These are phyloP conservation scores for Polytrichum formosum DNA, from an alignment of 225 moss, liverwort and hornwort genomes.

Conservation along the genomic window DNA sequence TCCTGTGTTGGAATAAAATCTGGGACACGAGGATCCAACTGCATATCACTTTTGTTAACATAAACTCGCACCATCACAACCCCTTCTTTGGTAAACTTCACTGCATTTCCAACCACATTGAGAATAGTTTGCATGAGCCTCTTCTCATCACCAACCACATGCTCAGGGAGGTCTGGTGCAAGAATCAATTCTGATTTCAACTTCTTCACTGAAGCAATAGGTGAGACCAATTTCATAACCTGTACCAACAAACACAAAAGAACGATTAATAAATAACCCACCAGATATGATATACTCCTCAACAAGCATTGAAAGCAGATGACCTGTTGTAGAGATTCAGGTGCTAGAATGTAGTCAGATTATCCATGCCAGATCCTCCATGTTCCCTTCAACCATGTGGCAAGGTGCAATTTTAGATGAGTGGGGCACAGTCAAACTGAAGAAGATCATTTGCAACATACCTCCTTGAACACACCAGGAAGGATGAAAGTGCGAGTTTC, in stretches of 20 bases:
- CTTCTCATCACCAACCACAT: conserved; percentile 78
- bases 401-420: too few species aligned
- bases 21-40: conserved; percentile 66
- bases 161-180: conserved; percentile 68
- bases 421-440: too few species aligned
- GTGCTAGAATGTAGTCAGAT: too few species aligned
- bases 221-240: conserved; percentile 90
- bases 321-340: neutral
- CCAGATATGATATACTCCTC: neutral
- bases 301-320: neutral
- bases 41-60: conserved; percentile 69
- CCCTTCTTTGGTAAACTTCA: conserved; percentile 94
- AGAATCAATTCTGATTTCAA: conserved; percentile 69
- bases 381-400: too few species aligned
- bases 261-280: neutral
- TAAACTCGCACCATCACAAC: conserved; percentile 65
- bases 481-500: conserved; percentile 72
- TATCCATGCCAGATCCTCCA: too few species aligned
- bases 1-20: conserved; percentile 68
- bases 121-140: conserved; percentile 86
- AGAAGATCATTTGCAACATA: conserved; percentile 7
- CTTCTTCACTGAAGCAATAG: conserved; percentile 90
- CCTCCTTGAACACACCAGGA: conserved; percentile 77
- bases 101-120: conserved; percentile 94
- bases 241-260: conserved; percentile 13